Evolutionary conservation across 2,329 filamentous ascomycete species (phyloP), one percentile per base, ranked within the genome.

Genomic region (Stagonosporopsis rhizophila): DNA sequence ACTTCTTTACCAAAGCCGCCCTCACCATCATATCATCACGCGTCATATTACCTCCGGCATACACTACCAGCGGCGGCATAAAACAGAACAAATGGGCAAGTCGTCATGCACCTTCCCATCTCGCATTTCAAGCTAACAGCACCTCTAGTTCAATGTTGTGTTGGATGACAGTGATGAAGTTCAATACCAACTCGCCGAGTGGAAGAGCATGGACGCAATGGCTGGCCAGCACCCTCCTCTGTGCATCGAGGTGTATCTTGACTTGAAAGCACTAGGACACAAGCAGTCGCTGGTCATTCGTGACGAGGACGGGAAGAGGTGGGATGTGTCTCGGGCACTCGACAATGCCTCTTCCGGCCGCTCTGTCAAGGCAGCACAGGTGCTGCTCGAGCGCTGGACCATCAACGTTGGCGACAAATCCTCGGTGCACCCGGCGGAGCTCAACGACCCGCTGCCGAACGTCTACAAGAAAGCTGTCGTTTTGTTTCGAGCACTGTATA

Each of bases 391-490:
- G 78, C 85, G 94, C 66, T 99, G 95, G 95, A 89, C 83, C 54
- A 85, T 99, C 61, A 89, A 95, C 72, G 82, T 98, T 53, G 90
- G 90, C 71, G 85, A 86, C 64, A 78, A 71, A 55, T 63, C 55
- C 75, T 81, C 54, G 73, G 81, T 73, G 73, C 82, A 85, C 71
- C 91, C 52, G 67, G 80, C 79, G 35, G 83, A 87, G 56, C 75
- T 87, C 47, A 81, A 77, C 49, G 81, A 85, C 42, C 80, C 85
- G 28, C 80, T 98, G 47, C 92, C 95, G 14, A 94, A 91, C 48
- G 88, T 96, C 56, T 99, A 99, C 83, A 99, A 99, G 79, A 95
- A 96, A 78, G 92, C 91, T 67, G 96, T 99, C 62, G 90, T 98
- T 64, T 87, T 97, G 67, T 97, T 98, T 77, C 86, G 95, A 58